Percentiles rank a stretch among this genome's conserved stretches.
These are phyloP conservation scores for Citropsis articulata DNA, from an alignment of 345 rosid species.

Conservation along the genomic window DNA sequence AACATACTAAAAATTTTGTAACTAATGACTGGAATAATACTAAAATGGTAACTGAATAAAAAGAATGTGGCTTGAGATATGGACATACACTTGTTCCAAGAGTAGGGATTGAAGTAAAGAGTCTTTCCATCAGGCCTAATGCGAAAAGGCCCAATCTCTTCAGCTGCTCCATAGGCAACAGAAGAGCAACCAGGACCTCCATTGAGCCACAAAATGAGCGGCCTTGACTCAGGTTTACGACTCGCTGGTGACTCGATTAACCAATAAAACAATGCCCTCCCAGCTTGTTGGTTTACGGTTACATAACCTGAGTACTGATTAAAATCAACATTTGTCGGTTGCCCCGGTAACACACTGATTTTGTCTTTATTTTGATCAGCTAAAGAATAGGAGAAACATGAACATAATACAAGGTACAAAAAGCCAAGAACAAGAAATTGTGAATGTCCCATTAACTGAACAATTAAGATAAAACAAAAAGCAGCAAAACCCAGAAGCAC, in stretches of 20 bases:
- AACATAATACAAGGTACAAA: constrained; percentile 25
- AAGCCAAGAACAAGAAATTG: constrained; percentile 13
- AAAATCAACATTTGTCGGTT: constrained; percentile 62
- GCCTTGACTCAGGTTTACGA: constrained; percentile 60
- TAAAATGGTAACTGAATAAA: not conserved
- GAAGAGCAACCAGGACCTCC: constrained; percentile 99
- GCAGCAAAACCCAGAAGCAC: constrained; percentile 28
- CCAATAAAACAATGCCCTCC: constrained; percentile 93
- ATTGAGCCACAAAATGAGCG: constrained; percentile 86
- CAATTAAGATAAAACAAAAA: constrained; percentile 15
- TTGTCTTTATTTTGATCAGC: constrained; percentile 57
- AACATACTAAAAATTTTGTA: not conserved
- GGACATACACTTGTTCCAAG: constrained; percentile 71
- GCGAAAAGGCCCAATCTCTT: constrained; percentile 86
- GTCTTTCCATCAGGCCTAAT: constrained; percentile 71
- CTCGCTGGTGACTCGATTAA: constrained; percentile 68
- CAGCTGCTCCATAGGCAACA: constrained; percentile 77
- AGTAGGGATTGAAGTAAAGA: constrained; percentile 69
- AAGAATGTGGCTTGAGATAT: not conserved
- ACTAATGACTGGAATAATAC: not conserved
- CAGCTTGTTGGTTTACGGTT: constrained; percentile 74
- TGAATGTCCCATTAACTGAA: constrained; percentile 34
- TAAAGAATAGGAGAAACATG: constrained; percentile 25
- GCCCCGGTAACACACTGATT: constrained; percentile 68
- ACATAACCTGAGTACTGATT: constrained; percentile 86